These are phyloP conservation scores for Nemania diffusa DNA, from an alignment of 2,329 filamentous ascomycete genomes.

Conservation along the genomic window DNA sequence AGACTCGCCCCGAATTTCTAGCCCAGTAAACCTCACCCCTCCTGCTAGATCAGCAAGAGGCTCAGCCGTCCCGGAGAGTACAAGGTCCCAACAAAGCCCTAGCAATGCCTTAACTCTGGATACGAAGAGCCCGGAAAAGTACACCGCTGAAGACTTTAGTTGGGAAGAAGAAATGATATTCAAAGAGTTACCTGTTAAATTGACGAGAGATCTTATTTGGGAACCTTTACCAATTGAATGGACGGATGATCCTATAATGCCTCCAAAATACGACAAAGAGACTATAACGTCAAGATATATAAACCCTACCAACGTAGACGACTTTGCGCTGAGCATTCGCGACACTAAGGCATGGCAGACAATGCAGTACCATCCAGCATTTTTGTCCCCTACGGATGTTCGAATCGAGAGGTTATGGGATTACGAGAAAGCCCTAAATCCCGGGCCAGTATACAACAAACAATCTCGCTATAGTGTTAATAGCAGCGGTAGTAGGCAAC, in stretches of 20 bases:
- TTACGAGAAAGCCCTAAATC: slow-evolving; percentile 37
- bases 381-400: slow-evolving; percentile 41
- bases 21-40: slow-evolving; percentile 16
- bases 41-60: slow-evolving; percentile 6
- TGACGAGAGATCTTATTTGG: slow-evolving; percentile 45
- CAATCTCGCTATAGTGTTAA: slow-evolving; percentile 34
- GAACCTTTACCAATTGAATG: slow-evolving; percentile 47
- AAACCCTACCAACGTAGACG: slow-evolving; percentile 46
- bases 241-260: slow-evolving; percentile 47
- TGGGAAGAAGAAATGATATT: slow-evolving; percentile 47
- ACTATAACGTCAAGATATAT: slow-evolving; percentile 48
- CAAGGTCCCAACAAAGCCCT: not conserved
- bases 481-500: slow-evolving; percentile 17
- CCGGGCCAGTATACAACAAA: slow-evolving; percentile 31
- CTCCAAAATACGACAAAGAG: slow-evolving; percentile 46
- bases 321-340: slow-evolving; percentile 47
- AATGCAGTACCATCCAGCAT: slow-evolving; percentile 46
- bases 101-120: not conserved
- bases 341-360: slow-evolving; percentile 48
- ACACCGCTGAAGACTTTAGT: slow-evolving; percentile 36
- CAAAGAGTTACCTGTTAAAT: slow-evolving; percentile 40
- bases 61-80: not conserved
- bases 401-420: slow-evolving; percentile 38
- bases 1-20: slow-evolving; percentile 25
- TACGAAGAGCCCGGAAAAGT: slow-evolving; percentile 23